Evolutionary conservation across 2,329 filamentous ascomycete species (phyloP).

Genomic region (Lecanoromycetidae sp.): DNA sequence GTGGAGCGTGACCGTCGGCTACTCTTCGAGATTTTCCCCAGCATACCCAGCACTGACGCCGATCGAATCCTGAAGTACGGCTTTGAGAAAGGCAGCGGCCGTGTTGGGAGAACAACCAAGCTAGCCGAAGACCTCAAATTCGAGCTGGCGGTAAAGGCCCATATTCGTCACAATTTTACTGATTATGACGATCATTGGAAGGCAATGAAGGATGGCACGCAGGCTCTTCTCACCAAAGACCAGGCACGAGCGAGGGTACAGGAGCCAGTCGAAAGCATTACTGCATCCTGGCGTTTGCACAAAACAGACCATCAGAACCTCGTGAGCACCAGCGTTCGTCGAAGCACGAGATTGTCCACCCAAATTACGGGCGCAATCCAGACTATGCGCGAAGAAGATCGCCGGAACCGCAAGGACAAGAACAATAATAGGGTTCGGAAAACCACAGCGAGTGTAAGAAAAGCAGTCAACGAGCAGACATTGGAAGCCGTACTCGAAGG

Average conservation of each 20-base stretch:
- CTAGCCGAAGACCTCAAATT: conserved; percentile 26
- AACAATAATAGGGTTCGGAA: no score
- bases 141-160: conserved; percentile 30
- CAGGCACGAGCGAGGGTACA: background rate
- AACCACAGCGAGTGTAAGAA: no score
- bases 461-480: no score
- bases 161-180: conserved; percentile 32
- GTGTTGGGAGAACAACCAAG: conserved; percentile 26
- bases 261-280: background rate
- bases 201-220: background rate
- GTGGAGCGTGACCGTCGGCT: conserved; percentile 12
- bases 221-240: background rate
- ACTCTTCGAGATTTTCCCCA: conserved; percentile 26
- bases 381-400: no score
- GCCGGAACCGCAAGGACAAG: no score
- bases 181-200: conserved; percentile 24
- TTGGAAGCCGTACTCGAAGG: no score
- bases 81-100: conserved; percentile 31
- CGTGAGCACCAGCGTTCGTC: background rate
- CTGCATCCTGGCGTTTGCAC: conserved; percentile 1
- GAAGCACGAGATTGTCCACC: no score
- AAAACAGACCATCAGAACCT: background rate
- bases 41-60: conserved; percentile 26
- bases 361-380: no score
- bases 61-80: conserved; percentile 27